Percentiles rank a stretch among this genome's conserved stretches.
Conservation (phyloP, 208 protist species). For the Strigomonas galati region DNA sequence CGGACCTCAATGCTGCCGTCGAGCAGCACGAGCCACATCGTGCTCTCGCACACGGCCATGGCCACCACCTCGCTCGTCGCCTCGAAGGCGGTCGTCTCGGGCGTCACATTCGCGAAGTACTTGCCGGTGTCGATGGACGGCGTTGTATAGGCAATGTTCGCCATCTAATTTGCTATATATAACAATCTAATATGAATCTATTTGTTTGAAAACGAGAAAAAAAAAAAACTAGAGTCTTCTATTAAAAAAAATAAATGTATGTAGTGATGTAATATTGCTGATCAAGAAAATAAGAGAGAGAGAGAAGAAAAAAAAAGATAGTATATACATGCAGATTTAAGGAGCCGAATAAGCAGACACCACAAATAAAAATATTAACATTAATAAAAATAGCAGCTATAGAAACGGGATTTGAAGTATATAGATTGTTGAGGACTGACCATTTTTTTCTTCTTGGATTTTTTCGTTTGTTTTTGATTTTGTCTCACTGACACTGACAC, state of each 20-base stretch:
- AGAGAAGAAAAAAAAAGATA: conserved; percentile 1
- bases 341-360: too few species aligned
- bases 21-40: conserved; percentile 67
- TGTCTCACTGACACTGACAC: not conserved
- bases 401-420: too few species aligned
- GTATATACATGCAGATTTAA: not conserved
- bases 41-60: conserved; percentile 45
- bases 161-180: not conserved
- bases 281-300: conserved; percentile 3
- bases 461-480: not conserved
- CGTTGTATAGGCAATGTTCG: conserved; percentile 6
- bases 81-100: conserved; percentile 42
- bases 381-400: too few species aligned
- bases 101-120: conserved; percentile 17
- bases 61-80: conserved; percentile 35
- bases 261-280: too few species aligned
- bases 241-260: not conserved
- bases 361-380: not conserved
- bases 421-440: too few species aligned
- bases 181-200: conserved; percentile 7
- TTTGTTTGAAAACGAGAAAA: too few species aligned
- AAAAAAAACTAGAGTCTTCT: conserved; percentile 3
- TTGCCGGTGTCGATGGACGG: not conserved
- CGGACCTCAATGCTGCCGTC: conserved; percentile 75
- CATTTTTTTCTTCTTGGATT: not conserved